phyloP scores from a whole-genome alignment of 2,329 filamentous ascomycete species.

The Neurospora sp. region DNA sequence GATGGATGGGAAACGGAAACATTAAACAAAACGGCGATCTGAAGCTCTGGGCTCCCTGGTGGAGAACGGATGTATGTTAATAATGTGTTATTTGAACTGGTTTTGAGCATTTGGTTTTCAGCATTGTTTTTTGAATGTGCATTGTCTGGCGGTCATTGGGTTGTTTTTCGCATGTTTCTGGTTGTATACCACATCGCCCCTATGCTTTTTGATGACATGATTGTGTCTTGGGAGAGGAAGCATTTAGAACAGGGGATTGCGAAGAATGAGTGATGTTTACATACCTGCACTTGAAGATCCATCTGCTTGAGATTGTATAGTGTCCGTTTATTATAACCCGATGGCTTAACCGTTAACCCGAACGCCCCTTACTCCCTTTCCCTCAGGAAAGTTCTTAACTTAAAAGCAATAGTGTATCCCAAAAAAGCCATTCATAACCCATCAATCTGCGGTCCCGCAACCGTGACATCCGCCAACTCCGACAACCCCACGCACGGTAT shows the following conservation, averaged over 20 bases:
- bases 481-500: conserved; percentile 12
- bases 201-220: background rate
- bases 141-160: background rate
- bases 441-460: conserved; percentile 26
- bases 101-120: background rate
- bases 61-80: background rate
- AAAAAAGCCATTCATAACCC: background rate
- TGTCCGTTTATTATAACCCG: background rate
- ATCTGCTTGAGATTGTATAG: too few relatives aligned
- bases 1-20: background rate
- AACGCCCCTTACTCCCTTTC: background rate
- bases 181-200: background rate
- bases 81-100: background rate
- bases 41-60: background rate
- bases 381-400: background rate
- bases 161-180: background rate
- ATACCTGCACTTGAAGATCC: background rate
- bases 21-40: background rate
- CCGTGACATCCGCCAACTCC: conserved; percentile 16
- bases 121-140: background rate
- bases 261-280: background rate
- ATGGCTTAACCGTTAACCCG: background rate
- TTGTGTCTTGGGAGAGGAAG: background rate
- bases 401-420: background rate
- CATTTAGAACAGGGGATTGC: background rate